Evolutionary conservation across 768 basidiomycete genomes (phyloP).

Genomic region (Boletus patriciae): DNA sequence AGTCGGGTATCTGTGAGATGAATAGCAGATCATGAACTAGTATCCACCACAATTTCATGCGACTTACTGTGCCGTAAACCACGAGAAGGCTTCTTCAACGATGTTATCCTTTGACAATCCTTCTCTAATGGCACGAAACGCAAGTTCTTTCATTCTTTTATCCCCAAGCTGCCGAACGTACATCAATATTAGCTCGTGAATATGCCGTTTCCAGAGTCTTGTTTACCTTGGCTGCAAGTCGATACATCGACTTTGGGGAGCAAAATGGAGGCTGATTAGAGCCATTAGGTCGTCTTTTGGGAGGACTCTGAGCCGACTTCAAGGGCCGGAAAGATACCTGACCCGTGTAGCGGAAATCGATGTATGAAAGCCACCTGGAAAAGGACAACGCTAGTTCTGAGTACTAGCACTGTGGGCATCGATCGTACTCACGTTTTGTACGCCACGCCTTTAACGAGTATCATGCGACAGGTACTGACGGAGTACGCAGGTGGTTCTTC

Average conservation of each 20-base stretch:
- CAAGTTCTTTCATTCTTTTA: constrained; percentile 26
- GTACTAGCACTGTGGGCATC: not conserved
- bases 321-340: constrained; percentile 26
- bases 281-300: not conserved
- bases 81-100: constrained; percentile 31
- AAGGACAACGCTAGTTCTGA: not conserved
- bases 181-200: not conserved
- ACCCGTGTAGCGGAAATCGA: constrained; percentile 34
- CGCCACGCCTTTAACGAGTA: constrained; percentile 32
- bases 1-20: constrained; percentile 13
- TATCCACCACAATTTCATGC: not conserved
- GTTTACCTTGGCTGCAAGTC: constrained; percentile 31
- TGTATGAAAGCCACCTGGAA: constrained; percentile 28
- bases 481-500: constrained; percentile 24
- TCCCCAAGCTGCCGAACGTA: constrained; percentile 22
- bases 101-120: constrained; percentile 27
- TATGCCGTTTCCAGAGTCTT: not conserved
- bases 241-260: constrained; percentile 42
- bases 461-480: constrained; percentile 19
- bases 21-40: not conserved
- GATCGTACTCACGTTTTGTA: constrained; percentile 27
- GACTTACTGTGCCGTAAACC: constrained; percentile 34
- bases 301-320: constrained; percentile 17
- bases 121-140: constrained; percentile 24
- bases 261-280: constrained; percentile 14